Base-by-base conservation (phyloP, 768 basidiomycete species). In the Pholiota molesta region DNA sequence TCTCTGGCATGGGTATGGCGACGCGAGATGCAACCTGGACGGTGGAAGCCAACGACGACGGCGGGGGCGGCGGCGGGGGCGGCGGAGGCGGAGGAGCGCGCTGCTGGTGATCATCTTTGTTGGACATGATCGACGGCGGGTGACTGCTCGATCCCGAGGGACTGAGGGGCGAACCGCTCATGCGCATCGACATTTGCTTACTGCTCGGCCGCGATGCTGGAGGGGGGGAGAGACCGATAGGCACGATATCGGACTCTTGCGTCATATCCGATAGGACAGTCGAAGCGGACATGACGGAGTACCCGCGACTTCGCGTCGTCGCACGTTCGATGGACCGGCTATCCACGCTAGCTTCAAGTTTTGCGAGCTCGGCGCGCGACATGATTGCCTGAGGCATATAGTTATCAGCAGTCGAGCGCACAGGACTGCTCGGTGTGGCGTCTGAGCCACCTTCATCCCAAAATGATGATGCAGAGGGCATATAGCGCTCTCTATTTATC, bases 311-410 rank as follows among this genome's bases (percentile, higher is more conserved):
- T 39, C 78, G 39, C 51, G 66, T 59, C 23, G 68, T 68, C 28
- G 62, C 19, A 3, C 16, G 55, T 10, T 57, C 61, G 21, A 31
- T 49, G 70, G 62, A 53, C 52, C 60, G 56, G 52, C 44, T 61
- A 26, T 82, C 70, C 61, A 83, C 67, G 71, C 80, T 78, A 45
- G 83, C 85, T 67, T 89, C 88, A 10, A 90, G 73, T 71, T 81
- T 79, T 21, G 85, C 79, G 77, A 89, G 81, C 59, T 89, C 86
- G 17, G 85, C 86, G 23, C 86, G 84, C 16, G 87, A 85, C 81
- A 90, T 81, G 62, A 90, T 90, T 42, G 83, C 83, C 69, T 88
- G 86, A 8, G 87, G 86, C 5, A 75, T 78, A 71, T 87, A 86
- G 29, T 88, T 87, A 16, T 73, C 65, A 26, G 14, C 23, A 4